phyloP scores from a whole-genome alignment of 1,139 yeast species.

The Pichia sp. region DNA sequence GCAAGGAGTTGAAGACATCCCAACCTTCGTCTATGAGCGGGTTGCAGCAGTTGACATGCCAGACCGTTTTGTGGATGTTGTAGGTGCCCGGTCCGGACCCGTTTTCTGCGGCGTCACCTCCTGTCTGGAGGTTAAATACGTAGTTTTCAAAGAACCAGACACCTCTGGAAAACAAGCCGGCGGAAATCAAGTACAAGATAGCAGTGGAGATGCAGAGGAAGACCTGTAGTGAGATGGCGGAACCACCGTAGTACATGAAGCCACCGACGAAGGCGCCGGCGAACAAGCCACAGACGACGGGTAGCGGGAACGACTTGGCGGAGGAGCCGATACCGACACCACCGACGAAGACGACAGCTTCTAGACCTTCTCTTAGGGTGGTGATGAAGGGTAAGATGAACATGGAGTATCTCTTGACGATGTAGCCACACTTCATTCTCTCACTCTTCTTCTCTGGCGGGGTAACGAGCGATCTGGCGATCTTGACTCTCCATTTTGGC shows the following conservation, averaged over 20 bases:
- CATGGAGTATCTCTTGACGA: conserved; percentile 60
- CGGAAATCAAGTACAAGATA: conserved; percentile 76
- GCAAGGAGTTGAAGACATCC: conserved; percentile 83
- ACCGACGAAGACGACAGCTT: conserved; percentile 83
- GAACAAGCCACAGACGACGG: conserved; percentile 70
- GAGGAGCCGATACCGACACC: conserved; percentile 51
- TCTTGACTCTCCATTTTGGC: conserved; percentile 90
- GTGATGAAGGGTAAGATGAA: conserved; percentile 76
- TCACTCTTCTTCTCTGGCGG: conserved; percentile 34
- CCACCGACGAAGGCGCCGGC: conserved; percentile 67
- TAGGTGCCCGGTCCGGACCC: conserved; percentile 94
- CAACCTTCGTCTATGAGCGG: conserved; percentile 85
- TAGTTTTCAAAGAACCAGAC: conserved; percentile 80
- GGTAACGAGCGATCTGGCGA: conserved; percentile 55
- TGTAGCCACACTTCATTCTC: conserved; percentile 40
- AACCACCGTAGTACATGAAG: conserved; percentile 68
- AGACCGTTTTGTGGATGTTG: conserved; percentile 67
- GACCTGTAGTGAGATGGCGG: conserved; percentile 65
- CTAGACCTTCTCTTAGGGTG: conserved; percentile 80
- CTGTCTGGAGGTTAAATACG: conserved; percentile 56
- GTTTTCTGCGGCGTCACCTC: conserved; percentile 84
- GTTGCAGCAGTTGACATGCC: conserved; percentile 95
- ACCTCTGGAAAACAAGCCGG: conserved; percentile 85
- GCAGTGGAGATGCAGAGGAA: conserved; percentile 79
- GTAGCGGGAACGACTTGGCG: conserved; percentile 74